A percentile compares a stretch with the other conserved stretches of the same genome.
phyloP scores from a whole-genome alignment of 257 asterid genomes.

The Thymus mandschuricus region DNA sequence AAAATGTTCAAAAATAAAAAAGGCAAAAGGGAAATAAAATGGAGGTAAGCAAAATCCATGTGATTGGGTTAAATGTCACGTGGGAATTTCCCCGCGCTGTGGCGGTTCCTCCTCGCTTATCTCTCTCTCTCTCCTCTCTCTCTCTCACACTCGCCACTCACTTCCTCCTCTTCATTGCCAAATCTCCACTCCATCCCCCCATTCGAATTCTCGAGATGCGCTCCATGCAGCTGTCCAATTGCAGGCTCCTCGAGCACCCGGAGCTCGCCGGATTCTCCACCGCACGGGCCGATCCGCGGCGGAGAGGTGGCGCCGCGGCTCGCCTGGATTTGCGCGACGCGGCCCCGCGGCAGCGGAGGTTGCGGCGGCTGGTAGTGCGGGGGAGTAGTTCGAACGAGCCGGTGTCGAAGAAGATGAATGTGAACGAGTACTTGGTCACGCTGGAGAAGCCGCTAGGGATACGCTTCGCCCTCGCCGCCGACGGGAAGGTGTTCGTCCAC shows the following conservation, averaged over 20 bases:
- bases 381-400: conserved; percentile 35
- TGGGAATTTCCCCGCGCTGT: conserved; percentile 45
- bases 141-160: conserved; percentile 43
- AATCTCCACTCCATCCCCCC: conserved; percentile 22
- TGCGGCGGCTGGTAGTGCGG: conserved; percentile 15
- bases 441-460: conserved; percentile 91
- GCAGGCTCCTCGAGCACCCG: conserved; percentile 46
- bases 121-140: conserved; percentile 30
- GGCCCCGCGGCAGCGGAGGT: conserved; percentile 31
- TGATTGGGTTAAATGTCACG: conserved; percentile 30
- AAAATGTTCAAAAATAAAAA: too few species aligned
- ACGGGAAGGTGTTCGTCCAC: conserved; percentile 83
- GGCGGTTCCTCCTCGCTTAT: conserved; percentile 37
- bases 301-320: conserved; percentile 23
- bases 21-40: too few species aligned
- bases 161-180: conserved; percentile 6
- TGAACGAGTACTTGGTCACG: conserved; percentile 87
- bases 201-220: conserved; percentile 44
- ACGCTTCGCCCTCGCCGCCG: conserved; percentile 81
- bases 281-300: conserved; percentile 22
- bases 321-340: conserved; percentile 38
- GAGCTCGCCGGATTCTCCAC: conserved; percentile 29
- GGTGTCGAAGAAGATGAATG: conserved; percentile 68
- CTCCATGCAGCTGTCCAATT: conserved; percentile 55
- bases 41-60: too few species aligned